Base-by-base conservation (phyloP, 179 eudicot species). In the Kewa caespitosa region DNA sequence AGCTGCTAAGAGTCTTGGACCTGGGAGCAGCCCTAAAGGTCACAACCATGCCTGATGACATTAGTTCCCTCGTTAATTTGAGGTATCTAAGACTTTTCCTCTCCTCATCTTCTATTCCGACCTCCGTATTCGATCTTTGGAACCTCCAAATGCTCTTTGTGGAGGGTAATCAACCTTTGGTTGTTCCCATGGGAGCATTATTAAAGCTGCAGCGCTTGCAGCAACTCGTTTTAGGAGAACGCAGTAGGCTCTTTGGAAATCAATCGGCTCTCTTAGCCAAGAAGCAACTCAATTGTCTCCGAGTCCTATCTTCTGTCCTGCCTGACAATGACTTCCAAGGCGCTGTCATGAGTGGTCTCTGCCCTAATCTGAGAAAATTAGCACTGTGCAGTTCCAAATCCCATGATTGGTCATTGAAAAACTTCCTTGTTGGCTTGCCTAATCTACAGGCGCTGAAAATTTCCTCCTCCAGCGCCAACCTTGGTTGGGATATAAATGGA, bases 1-100 rank as follows among this genome's bases (percentile, higher is more conserved):
- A 57, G 23, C 38, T 74, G 65, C 61, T 79, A 37, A 42, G 78
- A 55, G 77, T 79, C 34, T 46, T 79, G 23, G 82, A 79, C 33
- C 25, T 79, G 5, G 74, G 74, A 36, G n/a, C 18, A 67, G 22
- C 36, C 12, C 14, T 66, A 9, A 13, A 41, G 0, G 50, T 39
- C 33, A 39, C 34, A 37, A 70, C 31, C 15, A 2, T 79, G 17
- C 76, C 76, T 0, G 38, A 41, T 25, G n/a, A n/a, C n/a, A 31
- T 67, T 7, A 14, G 70, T 20, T 9, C 23, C 3, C 70, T 79
- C 27, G 1, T 46, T 15, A 66, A 59, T 37, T 48, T 79, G 52
- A 74, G 82, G 74, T 79, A 79, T 42, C 28, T 74, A 15, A 74
- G 74, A 28, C 25, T 79, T 14, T 34, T 39, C 31, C 52, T 72